Percentiles rank a stretch among this genome's conserved stretches.
These are phyloP conservation scores for Fusarium albosuccineum DNA, from an alignment of 2,329 filamentous ascomycete species.

Conservation along the genomic window DNA sequence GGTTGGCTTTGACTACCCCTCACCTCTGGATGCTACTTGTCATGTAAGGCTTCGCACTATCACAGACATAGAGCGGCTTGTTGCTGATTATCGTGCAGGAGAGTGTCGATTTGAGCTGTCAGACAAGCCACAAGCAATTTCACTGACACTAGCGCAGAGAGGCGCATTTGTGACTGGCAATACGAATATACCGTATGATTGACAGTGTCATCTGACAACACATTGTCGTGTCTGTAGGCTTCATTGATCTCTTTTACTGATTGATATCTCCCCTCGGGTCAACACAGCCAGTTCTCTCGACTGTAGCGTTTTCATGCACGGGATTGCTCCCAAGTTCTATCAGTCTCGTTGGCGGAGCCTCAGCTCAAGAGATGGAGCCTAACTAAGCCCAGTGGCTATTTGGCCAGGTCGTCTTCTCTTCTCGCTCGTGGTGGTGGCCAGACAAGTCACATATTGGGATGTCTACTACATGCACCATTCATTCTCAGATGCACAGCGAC, in stretches of 20 bases:
- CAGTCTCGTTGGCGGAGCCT: too few species aligned
- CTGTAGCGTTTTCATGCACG: too few species aligned
- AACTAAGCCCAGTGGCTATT: background rate
- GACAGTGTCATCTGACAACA: background rate
- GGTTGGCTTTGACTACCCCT: background rate
- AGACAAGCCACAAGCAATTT: conserved; percentile 15
- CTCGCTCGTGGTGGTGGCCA: background rate
- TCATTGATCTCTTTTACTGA: background rate
- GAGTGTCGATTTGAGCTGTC: background rate
- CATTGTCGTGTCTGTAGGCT: too few species aligned
- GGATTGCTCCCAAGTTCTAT: too few species aligned
- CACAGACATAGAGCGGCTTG: background rate
- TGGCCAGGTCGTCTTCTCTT: background rate
- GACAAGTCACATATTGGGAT: background rate
- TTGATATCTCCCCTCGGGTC: background rate
- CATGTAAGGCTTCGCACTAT: conserved; percentile 3
- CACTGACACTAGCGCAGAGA: conserved; percentile 14
- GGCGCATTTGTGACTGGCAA: conserved; percentile 6
- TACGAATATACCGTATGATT: background rate
- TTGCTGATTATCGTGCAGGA: background rate
- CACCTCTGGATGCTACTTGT: conserved; percentile 7
- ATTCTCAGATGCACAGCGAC: background rate
- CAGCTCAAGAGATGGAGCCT: background rate
- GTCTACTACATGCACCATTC: too few species aligned
- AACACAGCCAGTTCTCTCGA: too few species aligned